Conservation (phyloP, 805 yeast genomes). For the Candida montana region DNA sequence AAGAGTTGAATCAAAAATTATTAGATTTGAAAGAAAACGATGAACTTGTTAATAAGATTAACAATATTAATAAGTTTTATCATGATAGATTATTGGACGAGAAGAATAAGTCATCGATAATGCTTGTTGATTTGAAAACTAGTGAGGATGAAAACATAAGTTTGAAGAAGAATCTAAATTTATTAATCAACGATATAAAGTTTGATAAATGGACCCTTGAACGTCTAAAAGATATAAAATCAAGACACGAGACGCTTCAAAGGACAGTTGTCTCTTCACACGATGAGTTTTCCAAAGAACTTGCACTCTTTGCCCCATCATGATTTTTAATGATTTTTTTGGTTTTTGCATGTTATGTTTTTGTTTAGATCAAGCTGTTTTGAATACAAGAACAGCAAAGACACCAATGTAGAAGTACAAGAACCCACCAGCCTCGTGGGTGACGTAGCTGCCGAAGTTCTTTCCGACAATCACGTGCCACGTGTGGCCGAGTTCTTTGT, state of each 20-base stretch:
- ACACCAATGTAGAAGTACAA: slow-evolving; percentile 67
- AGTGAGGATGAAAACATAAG: slow-evolving; percentile 1
- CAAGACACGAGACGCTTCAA: neutral
- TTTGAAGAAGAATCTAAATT: slow-evolving; percentile 5
- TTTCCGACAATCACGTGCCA: slow-evolving; percentile 84
- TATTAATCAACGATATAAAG: slow-evolving; percentile 7
- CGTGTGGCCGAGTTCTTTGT: slow-evolving; percentile 56
- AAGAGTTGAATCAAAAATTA: slow-evolving; percentile 14
- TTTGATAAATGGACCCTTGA: slow-evolving; percentile 2
- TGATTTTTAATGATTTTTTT: too few relatives aligned
- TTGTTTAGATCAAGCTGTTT: slow-evolving; percentile 39
- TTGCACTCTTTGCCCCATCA: slow-evolving; percentile 3
- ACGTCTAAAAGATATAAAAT: neutral
- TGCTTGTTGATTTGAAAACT: slow-evolving; percentile 10
- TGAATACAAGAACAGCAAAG: slow-evolving; percentile 63
- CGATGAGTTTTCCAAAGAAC: slow-evolving; percentile 1
- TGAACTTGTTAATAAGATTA: slow-evolving; percentile 14
- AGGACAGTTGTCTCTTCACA: neutral
- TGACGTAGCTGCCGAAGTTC: slow-evolving; percentile 73
- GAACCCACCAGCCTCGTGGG: slow-evolving; percentile 72
- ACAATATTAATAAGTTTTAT: slow-evolving; percentile 22
- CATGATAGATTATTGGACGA: slow-evolving; percentile 26
- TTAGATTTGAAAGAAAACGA: slow-evolving; percentile 20
- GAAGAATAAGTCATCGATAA: slow-evolving; percentile 20
- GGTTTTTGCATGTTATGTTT: too few relatives aligned